Evolutionary conservation across 2,329 filamentous ascomycete species (phyloP).

Genomic region (Beauveria australis): DNA sequence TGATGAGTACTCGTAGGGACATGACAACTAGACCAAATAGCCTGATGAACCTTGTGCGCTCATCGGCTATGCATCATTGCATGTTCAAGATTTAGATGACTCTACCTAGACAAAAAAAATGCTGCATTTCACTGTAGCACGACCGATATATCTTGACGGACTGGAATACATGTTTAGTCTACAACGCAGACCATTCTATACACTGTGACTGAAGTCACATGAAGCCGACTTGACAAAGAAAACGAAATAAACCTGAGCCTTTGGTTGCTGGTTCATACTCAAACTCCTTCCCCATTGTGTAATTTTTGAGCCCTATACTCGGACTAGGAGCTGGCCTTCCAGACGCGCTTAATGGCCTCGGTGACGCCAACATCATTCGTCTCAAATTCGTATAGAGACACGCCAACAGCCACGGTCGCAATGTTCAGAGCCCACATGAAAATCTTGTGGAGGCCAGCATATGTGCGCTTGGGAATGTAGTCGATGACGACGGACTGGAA

Average conservation of each 20-base stretch:
- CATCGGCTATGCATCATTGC: not conserved
- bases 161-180: slow-evolving; percentile 9
- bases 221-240: slow-evolving; percentile 4
- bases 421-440: slow-evolving; percentile 72
- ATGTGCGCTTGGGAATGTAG: slow-evolving; percentile 70
- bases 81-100: not conserved
- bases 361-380: slow-evolving; percentile 95
- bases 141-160: slow-evolving; percentile 1
- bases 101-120: slow-evolving; percentile 5
- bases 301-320: slow-evolving; percentile 27
- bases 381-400: slow-evolving; percentile 97
- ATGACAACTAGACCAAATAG: not conserved
- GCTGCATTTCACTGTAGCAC: slow-evolving; percentile 4
- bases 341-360: slow-evolving; percentile 79
- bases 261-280: not conserved
- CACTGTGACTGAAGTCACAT: slow-evolving; percentile 10
- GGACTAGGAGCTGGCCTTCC: slow-evolving; percentile 52
- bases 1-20: not conserved
- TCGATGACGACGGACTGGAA: slow-evolving; percentile 88
- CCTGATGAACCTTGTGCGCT: not conserved
- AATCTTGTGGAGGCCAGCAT: slow-evolving; percentile 58
- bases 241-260: not conserved
- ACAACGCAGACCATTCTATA: slow-evolving; percentile 11
- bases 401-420: slow-evolving; percentile 70
- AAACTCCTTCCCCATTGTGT: not conserved